A percentile compares a stretch with the other conserved stretches of the same genome.
Conservation (phyloP, 306 rosid genomes). For the Myrica gale region DNA sequence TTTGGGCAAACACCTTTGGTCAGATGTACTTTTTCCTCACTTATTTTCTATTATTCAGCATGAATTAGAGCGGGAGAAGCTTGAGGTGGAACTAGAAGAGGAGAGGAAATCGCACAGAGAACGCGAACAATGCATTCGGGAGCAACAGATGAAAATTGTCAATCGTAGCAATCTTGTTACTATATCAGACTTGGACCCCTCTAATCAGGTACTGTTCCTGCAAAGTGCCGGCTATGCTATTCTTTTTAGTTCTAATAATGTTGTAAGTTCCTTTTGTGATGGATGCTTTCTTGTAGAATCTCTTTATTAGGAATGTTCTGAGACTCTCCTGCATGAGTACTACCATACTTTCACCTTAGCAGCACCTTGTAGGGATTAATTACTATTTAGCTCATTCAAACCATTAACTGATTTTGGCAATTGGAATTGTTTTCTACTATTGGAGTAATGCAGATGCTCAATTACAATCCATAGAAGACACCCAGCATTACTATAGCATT, state of each 20-base stretch:
- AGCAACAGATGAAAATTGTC: conserved; percentile 63
- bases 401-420: background rate
- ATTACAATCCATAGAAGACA: background rate
- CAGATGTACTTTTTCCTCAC: conserved; percentile 18
- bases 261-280: background rate
- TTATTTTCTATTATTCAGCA: conserved; percentile 51
- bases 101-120: conserved; percentile 68
- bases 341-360: background rate
- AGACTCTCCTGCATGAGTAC: background rate
- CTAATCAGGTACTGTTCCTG: conserved; percentile 55
- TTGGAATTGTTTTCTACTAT: background rate
- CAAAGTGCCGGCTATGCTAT: background rate
- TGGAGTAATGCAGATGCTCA: background rate
- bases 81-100: conserved; percentile 77
- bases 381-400: background rate
- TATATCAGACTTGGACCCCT: conserved; percentile 45
- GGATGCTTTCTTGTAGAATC: background rate
- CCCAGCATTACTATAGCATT: background rate
- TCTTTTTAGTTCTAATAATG: background rate
- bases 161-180: conserved; percentile 45
- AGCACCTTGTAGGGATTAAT: background rate
- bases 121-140: conserved; percentile 56
- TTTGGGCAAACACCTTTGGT: conserved; percentile 17
- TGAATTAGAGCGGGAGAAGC: conserved; percentile 86
- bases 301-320: background rate